Base-by-base conservation (phyloP, 2,329 filamentous ascomycete genomes). In the Ascosphaera aggregata region DNA sequence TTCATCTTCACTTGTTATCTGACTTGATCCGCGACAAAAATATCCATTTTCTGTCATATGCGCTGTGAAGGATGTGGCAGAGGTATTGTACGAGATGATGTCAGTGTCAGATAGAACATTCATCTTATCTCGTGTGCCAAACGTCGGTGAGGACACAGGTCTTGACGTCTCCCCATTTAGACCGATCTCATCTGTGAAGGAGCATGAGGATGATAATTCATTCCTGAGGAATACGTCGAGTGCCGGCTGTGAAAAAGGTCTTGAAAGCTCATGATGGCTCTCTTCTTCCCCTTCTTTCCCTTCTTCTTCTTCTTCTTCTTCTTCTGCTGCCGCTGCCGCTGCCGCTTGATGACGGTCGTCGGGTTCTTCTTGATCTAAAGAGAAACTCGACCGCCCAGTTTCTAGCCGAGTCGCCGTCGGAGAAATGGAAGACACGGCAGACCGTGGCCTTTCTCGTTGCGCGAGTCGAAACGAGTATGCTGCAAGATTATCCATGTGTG, bases 401-500 rank as follows among this genome's bases (percentile, higher is more conserved):
- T n/a, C 39, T 36, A 24, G 44, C 47, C 31, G 48, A 45, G 40
- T 49, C 40, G 42, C 46, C 43, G 39, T 44, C 9, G 59, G 59
- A 20, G 57, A 61, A 11, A 61, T 43, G 8, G 57, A 51, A 5
- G 55, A 44, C 34, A 56, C 54, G 13, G 51, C 42, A 0, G 58
- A 55, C 40, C 56, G 53, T 18, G 45, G 44, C 34, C 58, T 52
- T 27, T 54, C 51, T 8, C 57, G 54, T 9, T 48, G 48, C 8
- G 51, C 51, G 13, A 34, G 15, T 1, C 39, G 18, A 39, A 64
- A 62, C 7, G 57, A 58, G 54, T 61, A 65, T 9, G 59, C 55
- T 9, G 58, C 56, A 36, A 65, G 44, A 24, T 44, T 52, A 34
- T 56, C 54, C 44, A 61, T 54, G 43, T 64, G 62, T 43, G 55